A percentile compares a stretch with the other conserved stretches of the same genome.
Evolutionary conservation across 352 stramenopile genomes (phyloP).

Genomic region (Globisporangium barbulae): DNA sequence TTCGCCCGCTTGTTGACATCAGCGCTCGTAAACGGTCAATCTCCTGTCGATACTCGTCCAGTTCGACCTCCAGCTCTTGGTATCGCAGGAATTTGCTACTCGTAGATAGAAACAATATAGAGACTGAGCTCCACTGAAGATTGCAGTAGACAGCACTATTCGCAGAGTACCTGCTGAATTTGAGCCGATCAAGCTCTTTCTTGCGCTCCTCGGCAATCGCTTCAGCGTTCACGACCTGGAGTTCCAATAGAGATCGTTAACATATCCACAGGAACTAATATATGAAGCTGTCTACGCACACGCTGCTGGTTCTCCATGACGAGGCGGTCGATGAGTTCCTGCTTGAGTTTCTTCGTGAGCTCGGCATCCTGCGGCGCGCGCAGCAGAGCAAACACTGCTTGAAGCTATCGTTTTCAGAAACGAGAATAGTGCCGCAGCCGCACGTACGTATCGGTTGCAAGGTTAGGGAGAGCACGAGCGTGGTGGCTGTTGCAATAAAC

Average conservation of each 20-base stretch:
- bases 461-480: neutral
- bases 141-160: neutral
- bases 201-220: slow-evolving; percentile 55
- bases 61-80: slow-evolving; percentile 58
- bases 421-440: too few species aligned
- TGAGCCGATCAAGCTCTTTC: slow-evolving; percentile 47
- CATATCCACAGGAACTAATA: neutral
- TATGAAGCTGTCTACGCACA: slow-evolving; percentile 18
- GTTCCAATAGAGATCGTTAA: neutral
- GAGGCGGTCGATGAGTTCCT: slow-evolving; percentile 57
- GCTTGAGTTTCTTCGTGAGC: slow-evolving; percentile 55
- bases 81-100: slow-evolving; percentile 65
- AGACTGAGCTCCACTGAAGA: neutral
- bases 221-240: slow-evolving; percentile 45
- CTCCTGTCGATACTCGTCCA: slow-evolving; percentile 56
- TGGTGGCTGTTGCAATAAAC: neutral
- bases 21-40: slow-evolving; percentile 44
- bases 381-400: slow-evolving; percentile 54
- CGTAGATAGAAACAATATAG: neutral
- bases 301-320: slow-evolving; percentile 56
- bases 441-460: too few species aligned
- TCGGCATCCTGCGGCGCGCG: slow-evolving; percentile 58
- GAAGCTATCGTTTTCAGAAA: slow-evolving; percentile 28
- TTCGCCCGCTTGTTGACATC: slow-evolving; percentile 12
- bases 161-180: slow-evolving; percentile 44